These are phyloP conservation scores for Ophiocordyceps australis DNA, from an alignment of 2,329 filamentous ascomycete genomes.

Conservation along the genomic window DNA sequence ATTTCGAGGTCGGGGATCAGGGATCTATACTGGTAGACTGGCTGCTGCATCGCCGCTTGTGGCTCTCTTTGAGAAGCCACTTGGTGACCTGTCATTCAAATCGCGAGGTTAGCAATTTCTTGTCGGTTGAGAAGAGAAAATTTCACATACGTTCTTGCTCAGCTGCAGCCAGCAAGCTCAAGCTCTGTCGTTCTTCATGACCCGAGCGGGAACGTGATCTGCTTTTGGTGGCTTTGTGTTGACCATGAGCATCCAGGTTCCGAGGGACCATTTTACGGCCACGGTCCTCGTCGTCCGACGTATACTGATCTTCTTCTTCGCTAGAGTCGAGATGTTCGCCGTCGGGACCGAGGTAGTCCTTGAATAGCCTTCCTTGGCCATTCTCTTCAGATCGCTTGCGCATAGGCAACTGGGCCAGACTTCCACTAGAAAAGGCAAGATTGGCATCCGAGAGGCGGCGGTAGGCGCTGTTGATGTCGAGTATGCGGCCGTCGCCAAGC, in stretches of 20 bases:
- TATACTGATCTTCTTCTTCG: constrained; percentile 46
- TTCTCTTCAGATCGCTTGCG: constrained; percentile 28
- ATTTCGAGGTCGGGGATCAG: constrained; percentile 49
- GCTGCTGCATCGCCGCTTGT: constrained; percentile 30
- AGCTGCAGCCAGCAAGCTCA: constrained; percentile 52
- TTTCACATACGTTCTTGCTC: constrained; percentile 56
- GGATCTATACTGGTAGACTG: constrained; percentile 39
- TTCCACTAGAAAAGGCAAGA: constrained; percentile 43
- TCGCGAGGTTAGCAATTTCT: constrained; percentile 6
- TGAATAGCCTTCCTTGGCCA: constrained; percentile 39
- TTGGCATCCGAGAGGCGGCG: constrained; percentile 55
- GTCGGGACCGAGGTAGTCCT: constrained; percentile 47
- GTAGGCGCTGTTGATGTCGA: constrained; percentile 55
- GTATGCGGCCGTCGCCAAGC: constrained; percentile 39
- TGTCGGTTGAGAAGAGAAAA: background rate
- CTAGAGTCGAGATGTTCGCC: constrained; percentile 51
- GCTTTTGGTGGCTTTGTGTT: constrained; percentile 15
- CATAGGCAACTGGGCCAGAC: constrained; percentile 40
- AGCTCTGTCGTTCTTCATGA: constrained; percentile 22
- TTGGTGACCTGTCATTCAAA: too few species aligned
- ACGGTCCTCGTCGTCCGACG: constrained; percentile 51
- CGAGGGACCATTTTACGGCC: constrained; percentile 38
- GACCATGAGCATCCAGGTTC: constrained; percentile 21
- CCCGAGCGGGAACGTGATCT: constrained; percentile 12
- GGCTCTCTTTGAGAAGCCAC: constrained; percentile 16